Percentiles rank a stretch among this genome's conserved stretches.
phyloP scores from a whole-genome alignment of 805 yeast genomes.

The Zygosaccharomyces pseudorouxii region DNA sequence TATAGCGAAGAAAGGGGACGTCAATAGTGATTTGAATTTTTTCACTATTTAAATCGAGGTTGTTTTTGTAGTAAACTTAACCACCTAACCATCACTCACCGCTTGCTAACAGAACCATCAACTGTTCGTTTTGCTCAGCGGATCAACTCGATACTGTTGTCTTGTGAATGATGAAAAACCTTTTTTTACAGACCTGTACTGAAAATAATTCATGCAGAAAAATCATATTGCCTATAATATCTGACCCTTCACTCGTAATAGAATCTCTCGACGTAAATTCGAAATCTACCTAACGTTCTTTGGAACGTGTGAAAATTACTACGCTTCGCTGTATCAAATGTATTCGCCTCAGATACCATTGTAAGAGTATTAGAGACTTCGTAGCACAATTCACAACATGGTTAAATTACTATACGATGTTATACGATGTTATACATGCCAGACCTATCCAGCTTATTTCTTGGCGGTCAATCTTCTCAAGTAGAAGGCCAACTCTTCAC shows the following conservation, averaged over 20 bases:
- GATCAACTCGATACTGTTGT: conserved; percentile 1
- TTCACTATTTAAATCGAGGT: conserved; percentile 5
- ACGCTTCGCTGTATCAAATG: no score
- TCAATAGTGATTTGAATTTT: conserved; percentile 9
- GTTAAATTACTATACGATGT: conserved; percentile 17
- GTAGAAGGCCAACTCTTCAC: conserved; percentile 99
- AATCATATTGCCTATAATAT: conserved; percentile 28
- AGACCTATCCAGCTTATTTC: conserved; percentile 58
- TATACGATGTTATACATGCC: conserved; percentile 20
- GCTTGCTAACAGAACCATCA: background rate
- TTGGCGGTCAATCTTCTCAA: conserved; percentile 98
- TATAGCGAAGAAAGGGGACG: background rate
- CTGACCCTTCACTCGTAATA: conserved; percentile 12
- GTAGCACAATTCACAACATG: conserved; percentile 10
- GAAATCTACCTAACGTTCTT: background rate
- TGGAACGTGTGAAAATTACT: no score
- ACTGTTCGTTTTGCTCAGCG: conserved; percentile 5
- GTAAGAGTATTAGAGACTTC: background rate
- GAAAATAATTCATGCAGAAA: conserved; percentile 36
- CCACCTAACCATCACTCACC: background rate
- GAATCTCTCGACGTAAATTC: background rate
- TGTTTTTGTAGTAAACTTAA: background rate
- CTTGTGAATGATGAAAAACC: conserved; percentile 31
- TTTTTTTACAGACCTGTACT: conserved; percentile 39
- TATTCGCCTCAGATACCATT: no score